phyloP scores from a whole-genome alignment of 331 rosid genomes.

The Spiraea crenata region DNA sequence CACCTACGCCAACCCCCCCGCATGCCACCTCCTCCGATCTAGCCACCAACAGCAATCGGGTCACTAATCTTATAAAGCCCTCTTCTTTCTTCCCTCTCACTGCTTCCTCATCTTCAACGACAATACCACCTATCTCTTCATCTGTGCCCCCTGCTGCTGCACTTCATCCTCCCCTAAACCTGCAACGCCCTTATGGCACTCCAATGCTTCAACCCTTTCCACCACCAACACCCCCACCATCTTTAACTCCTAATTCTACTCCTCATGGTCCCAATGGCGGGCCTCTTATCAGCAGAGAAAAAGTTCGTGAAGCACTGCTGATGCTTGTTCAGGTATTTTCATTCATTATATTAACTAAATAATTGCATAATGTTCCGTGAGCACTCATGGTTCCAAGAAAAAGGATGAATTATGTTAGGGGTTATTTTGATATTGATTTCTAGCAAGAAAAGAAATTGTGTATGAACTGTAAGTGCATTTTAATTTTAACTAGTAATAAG shows the following conservation, averaged over 20 bases:
- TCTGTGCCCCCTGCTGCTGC: slow-evolving; percentile 42
- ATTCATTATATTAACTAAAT: neutral
- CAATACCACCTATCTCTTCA: slow-evolving; percentile 53
- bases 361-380: neutral
- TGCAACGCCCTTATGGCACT: slow-evolving; percentile 75
- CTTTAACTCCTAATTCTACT: slow-evolving; percentile 59
- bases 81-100: slow-evolving; percentile 60
- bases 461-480: neutral
- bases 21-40: slow-evolving; percentile 45
- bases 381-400: neutral
- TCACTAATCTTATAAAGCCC: slow-evolving; percentile 73
- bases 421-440: neutral
- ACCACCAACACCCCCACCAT: slow-evolving; percentile 68
- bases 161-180: slow-evolving; percentile 53
- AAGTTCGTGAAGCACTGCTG: slow-evolving; percentile 50
- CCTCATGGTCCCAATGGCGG: slow-evolving; percentile 26
- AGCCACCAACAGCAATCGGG: slow-evolving; percentile 40
- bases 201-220: slow-evolving; percentile 87
- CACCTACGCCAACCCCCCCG: slow-evolving; percentile 42
- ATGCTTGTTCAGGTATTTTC: slow-evolving; percentile 76
- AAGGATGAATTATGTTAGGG: neutral
- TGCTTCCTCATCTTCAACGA: slow-evolving; percentile 49
- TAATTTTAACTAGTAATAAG: neutral
- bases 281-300: slow-evolving; percentile 55
- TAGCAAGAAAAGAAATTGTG: neutral